Evolutionary conservation across 495 filamentous ascomycete species (phyloP).

Genomic region (Endocarpon pusillum): DNA sequence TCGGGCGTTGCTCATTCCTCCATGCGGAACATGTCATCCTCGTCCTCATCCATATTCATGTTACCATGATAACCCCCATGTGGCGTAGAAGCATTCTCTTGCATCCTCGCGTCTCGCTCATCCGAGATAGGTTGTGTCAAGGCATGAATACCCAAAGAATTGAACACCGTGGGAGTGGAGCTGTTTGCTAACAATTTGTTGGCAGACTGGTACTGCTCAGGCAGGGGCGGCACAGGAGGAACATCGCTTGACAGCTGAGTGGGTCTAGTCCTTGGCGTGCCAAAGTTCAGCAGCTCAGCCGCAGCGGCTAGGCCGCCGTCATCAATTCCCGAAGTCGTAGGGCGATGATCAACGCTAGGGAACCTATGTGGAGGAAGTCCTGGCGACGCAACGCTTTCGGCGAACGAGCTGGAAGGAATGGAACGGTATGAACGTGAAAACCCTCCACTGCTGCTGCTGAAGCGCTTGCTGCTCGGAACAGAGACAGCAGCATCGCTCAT

Average conservation of each 20-base stretch:
- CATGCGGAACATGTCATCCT: too few species aligned
- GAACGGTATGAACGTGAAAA: slow-evolving; percentile 82
- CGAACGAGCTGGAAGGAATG: slow-evolving; percentile 38
- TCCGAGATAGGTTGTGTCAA: slow-evolving; percentile 12
- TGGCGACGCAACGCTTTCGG: slow-evolving; percentile 27
- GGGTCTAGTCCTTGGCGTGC: slow-evolving; percentile 56
- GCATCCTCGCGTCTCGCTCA: slow-evolving; percentile 24
- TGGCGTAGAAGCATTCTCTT: slow-evolving; percentile 22
- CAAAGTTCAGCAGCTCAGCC: slow-evolving; percentile 83
- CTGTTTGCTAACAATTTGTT: slow-evolving; percentile 16
- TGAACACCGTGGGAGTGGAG: slow-evolving; percentile 24
- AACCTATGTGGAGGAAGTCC: slow-evolving; percentile 28
- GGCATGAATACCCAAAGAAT: slow-evolving; percentile 30
- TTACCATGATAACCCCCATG: slow-evolving; percentile 12
- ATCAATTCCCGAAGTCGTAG: slow-evolving; percentile 46
- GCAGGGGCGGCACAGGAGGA: slow-evolving; percentile 74
- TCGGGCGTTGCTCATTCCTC: too few species aligned
- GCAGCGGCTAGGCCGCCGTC: slow-evolving; percentile 70
- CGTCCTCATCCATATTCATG: too few species aligned
- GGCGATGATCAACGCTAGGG: slow-evolving; percentile 45
- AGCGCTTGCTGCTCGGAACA: slow-evolving; percentile 22
- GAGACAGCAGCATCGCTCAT: slow-evolving; percentile 28
- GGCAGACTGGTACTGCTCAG: slow-evolving; percentile 43
- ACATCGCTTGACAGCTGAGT: slow-evolving; percentile 56
- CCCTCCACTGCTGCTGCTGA: slow-evolving; percentile 40